Conservation (phyloP, 805 yeast genomes). For the Diddensiella santjacobensis region DNA sequence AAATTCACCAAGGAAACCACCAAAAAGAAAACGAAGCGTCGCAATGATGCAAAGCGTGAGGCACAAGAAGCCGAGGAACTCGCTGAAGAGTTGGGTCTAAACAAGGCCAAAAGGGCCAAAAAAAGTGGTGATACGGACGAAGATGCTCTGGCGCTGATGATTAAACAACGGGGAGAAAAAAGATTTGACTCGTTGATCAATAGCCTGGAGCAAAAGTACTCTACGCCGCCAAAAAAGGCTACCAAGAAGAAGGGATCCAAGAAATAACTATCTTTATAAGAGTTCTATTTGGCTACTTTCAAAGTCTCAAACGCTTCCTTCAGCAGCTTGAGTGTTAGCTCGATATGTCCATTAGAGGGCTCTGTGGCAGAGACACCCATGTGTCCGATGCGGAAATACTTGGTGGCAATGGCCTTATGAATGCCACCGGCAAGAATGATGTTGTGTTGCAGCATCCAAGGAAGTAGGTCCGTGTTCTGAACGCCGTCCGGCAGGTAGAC, state of each 20-base stretch:
- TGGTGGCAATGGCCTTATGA: slow-evolving; percentile 70
- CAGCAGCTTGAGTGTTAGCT: slow-evolving; percentile 45
- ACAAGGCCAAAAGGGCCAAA: slow-evolving; percentile 38
- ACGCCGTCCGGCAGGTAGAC: slow-evolving; percentile 75
- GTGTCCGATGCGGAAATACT: slow-evolving; percentile 92
- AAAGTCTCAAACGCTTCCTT: slow-evolving; percentile 32
- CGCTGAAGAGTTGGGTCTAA: slow-evolving; percentile 49
- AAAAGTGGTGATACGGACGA: slow-evolving; percentile 21
- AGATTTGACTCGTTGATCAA: slow-evolving; percentile 30
- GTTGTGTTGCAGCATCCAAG: slow-evolving; percentile 55
- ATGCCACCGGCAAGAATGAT: slow-evolving; percentile 87
- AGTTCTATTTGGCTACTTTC: slow-evolving; percentile 5
- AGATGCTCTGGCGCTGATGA: slow-evolving; percentile 37
- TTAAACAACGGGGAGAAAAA: slow-evolving; percentile 30
- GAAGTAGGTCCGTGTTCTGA: slow-evolving; percentile 62
- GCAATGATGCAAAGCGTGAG: slow-evolving; percentile 37
- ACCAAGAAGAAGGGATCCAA: slow-evolving; percentile 1
- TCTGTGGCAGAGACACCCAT: slow-evolving; percentile 82
- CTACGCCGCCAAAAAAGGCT: slow-evolving; percentile 7
- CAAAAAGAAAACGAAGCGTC: slow-evolving; percentile 44
- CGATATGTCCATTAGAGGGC: slow-evolving; percentile 51
- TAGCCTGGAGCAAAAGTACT: slow-evolving; percentile 35
- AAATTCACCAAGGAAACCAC: slow-evolving; percentile 51
- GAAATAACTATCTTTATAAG: no score
- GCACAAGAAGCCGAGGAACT: slow-evolving; percentile 53